Base-by-base conservation (phyloP, 2,329 filamentous ascomycete species). In the Myriangium duriaei region DNA sequence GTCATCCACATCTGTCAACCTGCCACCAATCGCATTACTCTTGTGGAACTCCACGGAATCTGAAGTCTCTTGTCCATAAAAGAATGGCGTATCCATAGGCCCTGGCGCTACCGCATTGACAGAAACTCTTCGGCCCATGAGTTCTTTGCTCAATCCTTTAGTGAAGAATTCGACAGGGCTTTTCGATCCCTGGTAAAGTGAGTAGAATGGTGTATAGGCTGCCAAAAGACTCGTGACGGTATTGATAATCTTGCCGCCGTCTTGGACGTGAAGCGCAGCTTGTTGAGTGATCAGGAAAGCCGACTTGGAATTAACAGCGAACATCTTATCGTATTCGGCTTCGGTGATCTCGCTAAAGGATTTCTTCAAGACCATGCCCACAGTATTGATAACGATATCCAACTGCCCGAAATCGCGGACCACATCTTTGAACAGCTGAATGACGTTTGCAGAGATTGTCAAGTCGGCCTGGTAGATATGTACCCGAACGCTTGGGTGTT, bases 131-230 rank as follows among this genome's bases (percentile, higher is more conserved):
- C 63, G 67, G 6, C 54, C 46, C 1, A 61, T 69, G 15, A 76
- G 61, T 35, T 74, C 71, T 51, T 74, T 76, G 32, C 67, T 62
- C 42, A 76, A 52, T 2, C 67, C 55, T 9, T 71, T 64, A 0
- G 65, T 65, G 57, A 76, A 66, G 51, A 74, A 69, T 51, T 77
- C 72, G 29, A 78, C 62, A 6, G 72, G 69, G 32, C 71, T 72
- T 49, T 78, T 78, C 30, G 67, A 71, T 0, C 64, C 57, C 7
- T 60, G 60, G 50, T 77, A 78, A 6, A 72, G 57, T 11, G 69
- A 56, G 44, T 73, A 72, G 0, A 49, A 44, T 0, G 67, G 60
- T 37, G 74, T 56, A 3, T 51, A 56, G 1, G 60, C 62, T 3
- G 54, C 47, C 43, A 75, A 56, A 41, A 76, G 61, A 26, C 7